Evolutionary conservation across 768 basidiomycete genomes (phyloP).

Genomic region (Hemileccinum rubropunctum): DNA sequence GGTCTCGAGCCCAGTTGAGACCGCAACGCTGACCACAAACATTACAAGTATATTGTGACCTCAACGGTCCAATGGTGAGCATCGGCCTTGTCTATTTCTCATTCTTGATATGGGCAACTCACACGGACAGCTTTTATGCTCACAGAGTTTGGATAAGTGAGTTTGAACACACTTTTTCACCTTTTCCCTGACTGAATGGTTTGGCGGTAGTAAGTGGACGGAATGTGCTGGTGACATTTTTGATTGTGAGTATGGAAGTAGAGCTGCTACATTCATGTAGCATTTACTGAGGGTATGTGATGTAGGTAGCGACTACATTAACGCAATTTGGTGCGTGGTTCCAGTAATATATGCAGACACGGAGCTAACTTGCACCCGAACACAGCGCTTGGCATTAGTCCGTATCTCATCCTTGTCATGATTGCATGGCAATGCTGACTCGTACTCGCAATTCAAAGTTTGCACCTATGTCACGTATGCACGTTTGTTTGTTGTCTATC

Average conservation of each 20-base stretch:
- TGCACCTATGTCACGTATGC: too few relatives aligned
- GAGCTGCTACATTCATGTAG: not conserved
- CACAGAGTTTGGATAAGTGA: constrained; percentile 16
- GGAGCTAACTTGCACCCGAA: not conserved
- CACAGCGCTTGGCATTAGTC: constrained; percentile 7
- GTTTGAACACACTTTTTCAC: not conserved
- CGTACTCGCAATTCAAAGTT: too few relatives aligned
- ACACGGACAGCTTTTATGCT: constrained; percentile 8
- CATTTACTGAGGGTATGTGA: too few relatives aligned
- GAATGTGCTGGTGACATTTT: constrained; percentile 1
- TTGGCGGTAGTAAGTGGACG: constrained; percentile 1
- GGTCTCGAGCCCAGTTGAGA: too few relatives aligned
- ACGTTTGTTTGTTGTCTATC: too few relatives aligned
- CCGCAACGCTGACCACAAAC: not conserved
- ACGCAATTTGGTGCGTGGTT: constrained; percentile 5
- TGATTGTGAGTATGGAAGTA: constrained; percentile 3
- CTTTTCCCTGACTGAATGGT: not conserved
- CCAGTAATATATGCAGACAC: not conserved
- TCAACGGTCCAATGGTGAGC: constrained; percentile 12
- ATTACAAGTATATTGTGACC: constrained; percentile 1
- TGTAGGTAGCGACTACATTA: not conserved
- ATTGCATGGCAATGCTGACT: not conserved
- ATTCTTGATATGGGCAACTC: not conserved
- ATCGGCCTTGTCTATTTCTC: too few relatives aligned
- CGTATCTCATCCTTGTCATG: not conserved